These are phyloP conservation scores for Imleria badia DNA, from an alignment of 768 basidiomycete genomes.

Conservation along the genomic window DNA sequence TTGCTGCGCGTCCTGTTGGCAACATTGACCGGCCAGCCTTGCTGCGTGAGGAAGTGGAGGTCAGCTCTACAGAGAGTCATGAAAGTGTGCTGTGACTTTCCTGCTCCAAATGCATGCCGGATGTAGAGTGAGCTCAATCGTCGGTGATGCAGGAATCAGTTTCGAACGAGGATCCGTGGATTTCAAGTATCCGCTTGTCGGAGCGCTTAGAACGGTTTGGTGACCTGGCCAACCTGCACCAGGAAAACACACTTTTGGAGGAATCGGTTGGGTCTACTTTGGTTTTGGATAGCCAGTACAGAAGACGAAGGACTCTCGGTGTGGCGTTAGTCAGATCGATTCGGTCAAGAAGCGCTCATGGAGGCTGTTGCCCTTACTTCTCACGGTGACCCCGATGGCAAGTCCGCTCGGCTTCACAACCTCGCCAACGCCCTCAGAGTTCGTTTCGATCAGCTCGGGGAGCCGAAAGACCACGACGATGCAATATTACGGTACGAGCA, in stretches of 20 bases:
- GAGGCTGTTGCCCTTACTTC: neutral
- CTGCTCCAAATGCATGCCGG: no score
- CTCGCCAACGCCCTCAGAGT: no score
- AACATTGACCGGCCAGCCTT: no score
- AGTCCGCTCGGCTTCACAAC: no score
- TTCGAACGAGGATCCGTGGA: neutral
- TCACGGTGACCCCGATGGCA: neutral
- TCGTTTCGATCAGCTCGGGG: no score
- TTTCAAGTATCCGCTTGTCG: neutral
- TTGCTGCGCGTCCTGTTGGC: no score
- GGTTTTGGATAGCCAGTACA: neutral
- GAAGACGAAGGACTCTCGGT: neutral
- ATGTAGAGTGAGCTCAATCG: no score
- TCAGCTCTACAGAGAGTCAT: neutral
- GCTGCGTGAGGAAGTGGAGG: neutral
- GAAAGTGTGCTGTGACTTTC: neutral
- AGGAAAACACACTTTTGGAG: no score
- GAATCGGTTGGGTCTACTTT: neutral
- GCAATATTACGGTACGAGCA: no score
- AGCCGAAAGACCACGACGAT: no score
- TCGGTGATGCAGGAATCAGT: neutral
- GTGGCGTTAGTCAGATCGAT: neutral
- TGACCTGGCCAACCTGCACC: no score
- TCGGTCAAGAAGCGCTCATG: neutral
- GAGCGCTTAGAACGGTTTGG: neutral